A percentile compares a stretch with the other conserved stretches of the same genome.
Conservation (phyloP, 2,329 filamentous ascomycete species). For the Ceratocystis papillata region DNA sequence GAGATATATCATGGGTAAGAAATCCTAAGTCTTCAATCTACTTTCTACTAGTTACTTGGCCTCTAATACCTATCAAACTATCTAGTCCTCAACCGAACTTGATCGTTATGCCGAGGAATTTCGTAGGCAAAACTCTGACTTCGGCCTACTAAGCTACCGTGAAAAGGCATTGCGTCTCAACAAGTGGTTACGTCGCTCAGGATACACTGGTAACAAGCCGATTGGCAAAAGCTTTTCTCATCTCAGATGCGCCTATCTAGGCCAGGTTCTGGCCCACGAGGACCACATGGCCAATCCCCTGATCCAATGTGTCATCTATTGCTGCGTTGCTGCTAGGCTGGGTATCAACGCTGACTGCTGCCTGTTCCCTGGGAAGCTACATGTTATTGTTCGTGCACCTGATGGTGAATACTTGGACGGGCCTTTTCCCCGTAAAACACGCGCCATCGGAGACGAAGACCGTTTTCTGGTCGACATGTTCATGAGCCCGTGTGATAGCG, state of each 20-base stretch:
- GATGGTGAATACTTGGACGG: conserved; percentile 51
- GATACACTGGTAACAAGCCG: conserved; percentile 57
- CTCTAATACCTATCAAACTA: conserved; percentile 8
- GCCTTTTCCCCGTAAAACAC: background rate
- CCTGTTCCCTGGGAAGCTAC: conserved; percentile 74
- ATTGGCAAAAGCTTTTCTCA: conserved; percentile 17
- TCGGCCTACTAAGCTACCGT: conserved; percentile 50
- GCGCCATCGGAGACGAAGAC: conserved; percentile 28
- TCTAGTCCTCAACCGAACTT: conserved; percentile 51
- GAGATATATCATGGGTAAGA: conserved; percentile 63
- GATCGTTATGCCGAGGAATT: conserved; percentile 53
- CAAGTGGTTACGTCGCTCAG: conserved; percentile 55
- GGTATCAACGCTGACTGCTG: conserved; percentile 69
- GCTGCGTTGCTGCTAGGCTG: conserved; percentile 61
- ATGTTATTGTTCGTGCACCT: conserved; percentile 61
- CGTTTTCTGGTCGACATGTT: conserved; percentile 47
- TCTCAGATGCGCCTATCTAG: conserved; percentile 39
- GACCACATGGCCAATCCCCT: conserved; percentile 73
- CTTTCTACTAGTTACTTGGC: too few species aligned
- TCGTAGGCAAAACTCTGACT: conserved; percentile 39
- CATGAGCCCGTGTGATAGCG: conserved; percentile 67
- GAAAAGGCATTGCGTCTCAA: conserved; percentile 58
- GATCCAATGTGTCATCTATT: conserved; percentile 79
- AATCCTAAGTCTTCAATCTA: background rate
- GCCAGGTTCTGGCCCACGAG: conserved; percentile 61